These are phyloP conservation scores for Pseudoperonospora humuli DNA, from an alignment of 352 stramenopile species.

Conservation along the genomic window DNA sequence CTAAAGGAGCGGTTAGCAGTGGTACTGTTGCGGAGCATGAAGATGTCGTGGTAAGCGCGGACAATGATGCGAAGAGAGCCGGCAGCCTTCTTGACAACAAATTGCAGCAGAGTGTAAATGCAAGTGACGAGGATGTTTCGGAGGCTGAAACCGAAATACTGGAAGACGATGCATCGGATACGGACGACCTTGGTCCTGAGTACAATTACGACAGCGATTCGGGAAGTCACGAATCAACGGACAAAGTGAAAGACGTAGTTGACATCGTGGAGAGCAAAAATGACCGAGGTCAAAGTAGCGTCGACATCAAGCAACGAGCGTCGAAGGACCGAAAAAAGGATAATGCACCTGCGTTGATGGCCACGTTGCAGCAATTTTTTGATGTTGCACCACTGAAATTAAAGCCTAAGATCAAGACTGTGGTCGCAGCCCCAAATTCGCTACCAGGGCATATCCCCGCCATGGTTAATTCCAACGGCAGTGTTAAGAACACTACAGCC, in stretches of 20 bases:
- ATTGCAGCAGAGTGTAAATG: constrained; percentile 3
- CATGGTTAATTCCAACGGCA: constrained; percentile 11
- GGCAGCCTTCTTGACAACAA: neutral
- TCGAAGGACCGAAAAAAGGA: constrained; percentile 4
- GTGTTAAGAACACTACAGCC: constrained; percentile 1
- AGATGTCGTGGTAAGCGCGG: neutral
- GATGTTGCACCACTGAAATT: constrained; percentile 23
- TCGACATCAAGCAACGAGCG: constrained; percentile 1
- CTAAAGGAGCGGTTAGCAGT: neutral
- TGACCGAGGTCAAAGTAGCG: neutral
- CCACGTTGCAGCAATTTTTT: constrained; percentile 34
- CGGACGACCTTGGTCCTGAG: constrained; percentile 30
- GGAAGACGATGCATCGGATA: constrained; percentile 22
- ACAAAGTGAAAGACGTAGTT: neutral
- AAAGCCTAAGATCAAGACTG: constrained; percentile 18
- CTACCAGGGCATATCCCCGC: constrained; percentile 21
- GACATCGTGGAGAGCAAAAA: too few species aligned
- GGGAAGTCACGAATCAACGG: neutral
- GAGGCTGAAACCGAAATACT: constrained; percentile 33
- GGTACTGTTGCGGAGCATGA: neutral
- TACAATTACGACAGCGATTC: constrained; percentile 32
- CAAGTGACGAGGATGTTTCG: constrained; percentile 23
- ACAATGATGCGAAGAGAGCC: neutral
- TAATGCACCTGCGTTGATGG: constrained; percentile 5
- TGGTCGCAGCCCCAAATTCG: constrained; percentile 14